A percentile compares a stretch with the other conserved stretches of the same genome.
These are phyloP conservation scores for Plicaturopsis crispa DNA, from an alignment of 768 basidiomycete species.

Conservation along the genomic window DNA sequence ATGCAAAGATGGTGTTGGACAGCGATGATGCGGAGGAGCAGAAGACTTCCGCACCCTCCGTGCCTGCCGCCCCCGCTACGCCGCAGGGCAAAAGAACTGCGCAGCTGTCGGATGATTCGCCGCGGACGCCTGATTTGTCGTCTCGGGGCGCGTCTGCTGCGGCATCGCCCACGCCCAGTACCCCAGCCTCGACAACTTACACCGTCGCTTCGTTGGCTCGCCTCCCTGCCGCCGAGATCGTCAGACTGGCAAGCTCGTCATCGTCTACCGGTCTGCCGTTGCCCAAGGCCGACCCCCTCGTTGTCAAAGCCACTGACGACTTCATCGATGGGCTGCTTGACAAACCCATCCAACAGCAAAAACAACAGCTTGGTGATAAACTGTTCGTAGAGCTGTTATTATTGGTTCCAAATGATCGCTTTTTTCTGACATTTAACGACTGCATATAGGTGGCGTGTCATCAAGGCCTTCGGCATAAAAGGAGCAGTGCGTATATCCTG, in stretches of 20 bases:
- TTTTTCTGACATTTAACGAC: conserved; percentile 17
- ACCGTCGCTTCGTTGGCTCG: conserved; percentile 67
- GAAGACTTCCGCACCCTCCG: conserved; percentile 27
- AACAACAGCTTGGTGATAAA: conserved; percentile 78
- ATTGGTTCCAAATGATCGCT: background rate
- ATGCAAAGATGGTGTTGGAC: conserved; percentile 78
- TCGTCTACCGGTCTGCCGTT: conserved; percentile 41
- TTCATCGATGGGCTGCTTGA: conserved; percentile 60
- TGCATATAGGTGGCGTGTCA: conserved; percentile 47
- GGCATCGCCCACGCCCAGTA: conserved; percentile 61
- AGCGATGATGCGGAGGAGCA: conserved; percentile 41
- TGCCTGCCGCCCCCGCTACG: conserved; percentile 37
- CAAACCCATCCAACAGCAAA: conserved; percentile 52
- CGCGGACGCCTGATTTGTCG: conserved; percentile 71
- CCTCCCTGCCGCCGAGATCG: conserved; percentile 69
- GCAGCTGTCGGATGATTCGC: conserved; percentile 38
- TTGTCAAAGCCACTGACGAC: conserved; percentile 61
- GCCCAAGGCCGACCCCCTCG: conserved; percentile 63
- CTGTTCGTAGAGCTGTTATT: conserved; percentile 36
- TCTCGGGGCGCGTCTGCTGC: conserved; percentile 67
- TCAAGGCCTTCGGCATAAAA: conserved; percentile 79
- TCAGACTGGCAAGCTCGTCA: conserved; percentile 51
- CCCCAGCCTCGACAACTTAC: conserved; percentile 41
- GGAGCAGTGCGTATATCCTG: conserved; percentile 46
- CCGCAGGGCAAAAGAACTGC: conserved; percentile 56